phyloP scores from a whole-genome alignment of 805 yeast genomes.

The Kuraishia floccosa region DNA sequence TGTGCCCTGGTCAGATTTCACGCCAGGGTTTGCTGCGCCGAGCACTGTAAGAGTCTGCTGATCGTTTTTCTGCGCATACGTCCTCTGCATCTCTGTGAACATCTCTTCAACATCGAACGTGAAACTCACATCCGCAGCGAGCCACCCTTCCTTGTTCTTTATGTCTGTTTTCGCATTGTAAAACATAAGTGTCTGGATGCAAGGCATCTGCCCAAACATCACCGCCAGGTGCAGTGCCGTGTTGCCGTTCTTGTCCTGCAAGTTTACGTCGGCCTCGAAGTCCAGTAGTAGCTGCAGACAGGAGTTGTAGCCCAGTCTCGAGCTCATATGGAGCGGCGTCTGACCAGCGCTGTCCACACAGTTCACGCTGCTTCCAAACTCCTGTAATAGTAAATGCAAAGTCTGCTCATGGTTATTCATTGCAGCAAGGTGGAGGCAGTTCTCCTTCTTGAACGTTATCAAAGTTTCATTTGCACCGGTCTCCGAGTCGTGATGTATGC shows the following conservation, averaged over 20 bases:
- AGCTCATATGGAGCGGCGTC: constrained; percentile 64
- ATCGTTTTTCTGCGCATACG: background rate
- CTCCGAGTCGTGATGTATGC: constrained; percentile 3
- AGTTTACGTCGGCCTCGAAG: constrained; percentile 67
- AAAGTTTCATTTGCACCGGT: constrained; percentile 13
- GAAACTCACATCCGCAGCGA: constrained; percentile 47
- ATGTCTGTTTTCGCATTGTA: constrained; percentile 36
- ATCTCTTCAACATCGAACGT: constrained; percentile 37
- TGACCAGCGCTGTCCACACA: constrained; percentile 32
- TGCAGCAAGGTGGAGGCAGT: constrained; percentile 66
- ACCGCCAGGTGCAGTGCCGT: constrained; percentile 81
- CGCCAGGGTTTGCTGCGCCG: background rate
- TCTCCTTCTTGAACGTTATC: constrained; percentile 40
- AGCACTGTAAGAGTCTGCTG: constrained; percentile 1
- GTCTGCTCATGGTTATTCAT: constrained; percentile 45
- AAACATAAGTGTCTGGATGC: constrained; percentile 39
- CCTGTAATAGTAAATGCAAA: constrained; percentile 59
- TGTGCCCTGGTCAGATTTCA: constrained; percentile 1
- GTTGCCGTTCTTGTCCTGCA: constrained; percentile 64
- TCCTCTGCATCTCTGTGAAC: constrained; percentile 19
- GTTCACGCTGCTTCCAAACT: constrained; percentile 43
- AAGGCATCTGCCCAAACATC: constrained; percentile 51
- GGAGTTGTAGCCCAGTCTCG: constrained; percentile 45
- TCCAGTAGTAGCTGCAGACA: constrained; percentile 56
- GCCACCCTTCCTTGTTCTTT: constrained; percentile 51